These are phyloP conservation scores for Alloteropsis semialata DNA, from an alignment of 176 grass and related monocot species.

Conservation along the genomic window DNA sequence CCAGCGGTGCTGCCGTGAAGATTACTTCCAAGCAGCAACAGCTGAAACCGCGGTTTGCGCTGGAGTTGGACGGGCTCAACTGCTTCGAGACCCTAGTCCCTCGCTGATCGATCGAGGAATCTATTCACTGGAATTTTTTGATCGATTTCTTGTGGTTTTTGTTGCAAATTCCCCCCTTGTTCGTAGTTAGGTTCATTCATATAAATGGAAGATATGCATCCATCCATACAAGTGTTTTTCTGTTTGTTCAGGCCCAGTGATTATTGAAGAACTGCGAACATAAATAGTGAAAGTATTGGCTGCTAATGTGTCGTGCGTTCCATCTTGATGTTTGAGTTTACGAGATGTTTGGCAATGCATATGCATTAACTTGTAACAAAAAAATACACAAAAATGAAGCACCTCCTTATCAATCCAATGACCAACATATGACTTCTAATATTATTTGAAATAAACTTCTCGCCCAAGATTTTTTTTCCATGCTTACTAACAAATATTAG, in stretches of 20 bases:
- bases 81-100: constrained; percentile 65
- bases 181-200: neutral
- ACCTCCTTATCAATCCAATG: too few relatives aligned
- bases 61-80: constrained; percentile 59
- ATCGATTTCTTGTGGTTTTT: neutral
- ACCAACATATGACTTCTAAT: too few relatives aligned
- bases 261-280: neutral
- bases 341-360: too few relatives aligned
- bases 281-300: neutral
- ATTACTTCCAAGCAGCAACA: neutral
- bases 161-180: neutral
- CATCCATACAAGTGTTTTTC: neutral
- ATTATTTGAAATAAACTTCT: too few relatives aligned
- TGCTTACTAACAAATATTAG: too few relatives aligned
- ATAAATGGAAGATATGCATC: neutral
- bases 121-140: neutral
- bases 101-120: neutral
- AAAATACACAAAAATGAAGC: too few relatives aligned
- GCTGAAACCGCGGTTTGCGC: constrained; percentile 42
- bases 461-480: too few relatives aligned
- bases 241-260: neutral
- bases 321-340: too few relatives aligned
- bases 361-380: too few relatives aligned
- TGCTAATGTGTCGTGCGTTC: too few relatives aligned
- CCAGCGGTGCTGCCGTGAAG: neutral